A percentile compares a stretch with the other conserved stretches of the same genome.
These are phyloP conservation scores for Globisporangium nodosum DNA, from an alignment of 352 stramenopile species.

Conservation along the genomic window DNA sequence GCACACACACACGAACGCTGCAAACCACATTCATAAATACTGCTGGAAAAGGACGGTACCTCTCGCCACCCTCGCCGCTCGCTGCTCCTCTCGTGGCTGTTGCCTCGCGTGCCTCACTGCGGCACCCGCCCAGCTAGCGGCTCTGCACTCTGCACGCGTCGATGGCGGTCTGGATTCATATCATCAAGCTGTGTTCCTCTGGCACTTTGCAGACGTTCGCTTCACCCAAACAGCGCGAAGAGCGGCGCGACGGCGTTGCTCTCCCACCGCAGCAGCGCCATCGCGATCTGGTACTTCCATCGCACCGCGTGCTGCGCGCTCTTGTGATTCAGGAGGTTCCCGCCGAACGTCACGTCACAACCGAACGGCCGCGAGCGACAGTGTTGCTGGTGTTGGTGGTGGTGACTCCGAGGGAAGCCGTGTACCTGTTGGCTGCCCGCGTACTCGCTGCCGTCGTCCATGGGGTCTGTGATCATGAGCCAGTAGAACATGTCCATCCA, in stretches of 20 bases:
- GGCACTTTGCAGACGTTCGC: not conserved
- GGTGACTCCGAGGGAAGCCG: no score
- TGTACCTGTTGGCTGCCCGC: not conserved
- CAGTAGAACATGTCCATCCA: constrained; percentile 88
- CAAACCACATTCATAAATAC: constrained; percentile 1
- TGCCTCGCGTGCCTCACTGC: no score
- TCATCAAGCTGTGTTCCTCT: not conserved
- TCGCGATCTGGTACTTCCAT: constrained; percentile 83
- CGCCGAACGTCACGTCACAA: constrained; percentile 39
- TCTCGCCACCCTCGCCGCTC: not conserved
- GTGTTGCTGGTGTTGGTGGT: not conserved
- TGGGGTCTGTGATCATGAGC: constrained; percentile 72
- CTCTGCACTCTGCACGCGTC: not conserved
- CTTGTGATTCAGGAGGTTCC: constrained; percentile 47
- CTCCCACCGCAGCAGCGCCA: constrained; percentile 71
- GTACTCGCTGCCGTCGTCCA: constrained; percentile 7
- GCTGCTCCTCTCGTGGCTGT: not conserved
- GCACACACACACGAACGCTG: not conserved
- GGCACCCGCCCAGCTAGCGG: no score
- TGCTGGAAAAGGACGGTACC: not conserved
- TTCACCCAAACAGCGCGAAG: constrained; percentile 52
- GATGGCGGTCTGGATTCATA: not conserved
- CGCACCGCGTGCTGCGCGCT: constrained; percentile 56
- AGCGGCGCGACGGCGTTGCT: constrained; percentile 72
- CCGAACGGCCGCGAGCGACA: constrained; percentile 5